These are phyloP conservation scores for Cyclotella baltica DNA, from an alignment of 108 stramenopile species.

Conservation along the genomic window DNA sequence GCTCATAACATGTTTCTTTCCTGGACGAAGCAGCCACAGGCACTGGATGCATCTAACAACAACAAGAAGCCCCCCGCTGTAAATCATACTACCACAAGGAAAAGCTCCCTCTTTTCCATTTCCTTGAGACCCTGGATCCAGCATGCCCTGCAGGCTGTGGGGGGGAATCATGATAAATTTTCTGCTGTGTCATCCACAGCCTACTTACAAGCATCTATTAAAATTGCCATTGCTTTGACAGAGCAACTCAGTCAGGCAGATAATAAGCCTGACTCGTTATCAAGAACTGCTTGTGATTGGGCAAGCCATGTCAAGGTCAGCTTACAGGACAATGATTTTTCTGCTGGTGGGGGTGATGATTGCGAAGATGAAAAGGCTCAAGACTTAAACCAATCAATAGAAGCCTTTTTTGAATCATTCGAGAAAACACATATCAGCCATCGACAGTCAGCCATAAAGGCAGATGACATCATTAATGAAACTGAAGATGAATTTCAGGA, in stretches of 20 bases:
- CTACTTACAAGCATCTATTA: background rate
- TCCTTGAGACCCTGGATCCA: conserved; percentile 1
- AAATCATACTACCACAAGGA: too few relatives aligned
- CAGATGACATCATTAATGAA: too few relatives aligned
- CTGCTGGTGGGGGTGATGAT: background rate
- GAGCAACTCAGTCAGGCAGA: background rate
- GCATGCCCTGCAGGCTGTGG: background rate
- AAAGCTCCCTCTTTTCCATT: background rate
- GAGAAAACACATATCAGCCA: background rate
- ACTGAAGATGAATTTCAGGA: too few relatives aligned
- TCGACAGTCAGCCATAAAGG: background rate
- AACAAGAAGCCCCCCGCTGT: too few relatives aligned
- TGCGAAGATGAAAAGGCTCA: background rate
- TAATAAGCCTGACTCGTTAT: background rate
- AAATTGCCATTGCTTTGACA: background rate
- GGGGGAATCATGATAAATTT: background rate
- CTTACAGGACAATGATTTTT: background rate
- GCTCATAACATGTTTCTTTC: too few relatives aligned
- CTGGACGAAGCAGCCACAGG: too few relatives aligned
- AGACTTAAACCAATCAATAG: background rate
- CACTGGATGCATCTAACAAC: too few relatives aligned
- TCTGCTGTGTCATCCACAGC: background rate
- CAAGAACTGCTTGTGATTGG: background rate
- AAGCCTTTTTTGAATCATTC: background rate
- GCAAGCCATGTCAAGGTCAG: background rate